Percentiles rank a stretch among this genome's conserved stretches.
Conservation (phyloP, 371 early-diverging fungal species). For the Haplosporangium sp. region DNA sequence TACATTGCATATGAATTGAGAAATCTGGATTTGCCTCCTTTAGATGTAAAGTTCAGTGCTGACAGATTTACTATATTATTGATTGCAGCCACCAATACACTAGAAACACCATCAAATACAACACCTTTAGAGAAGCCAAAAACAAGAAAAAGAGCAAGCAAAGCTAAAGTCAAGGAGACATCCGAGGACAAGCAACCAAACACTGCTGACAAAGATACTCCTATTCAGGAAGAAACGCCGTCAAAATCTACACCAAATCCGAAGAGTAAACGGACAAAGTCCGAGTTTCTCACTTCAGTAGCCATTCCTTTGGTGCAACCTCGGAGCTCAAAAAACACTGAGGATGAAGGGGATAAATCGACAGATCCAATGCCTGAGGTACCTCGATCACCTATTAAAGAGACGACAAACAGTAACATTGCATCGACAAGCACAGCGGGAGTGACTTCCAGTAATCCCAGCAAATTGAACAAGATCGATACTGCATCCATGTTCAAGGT, state of each 20-base stretch:
- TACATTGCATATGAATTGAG: background rate
- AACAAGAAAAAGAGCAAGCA: constrained; percentile 20
- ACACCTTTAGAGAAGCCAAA: constrained; percentile 8
- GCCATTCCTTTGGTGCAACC: background rate
- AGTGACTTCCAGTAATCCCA: constrained; percentile 8
- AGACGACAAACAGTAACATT: background rate
- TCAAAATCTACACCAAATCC: constrained; percentile 9
- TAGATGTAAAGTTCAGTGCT: background rate
- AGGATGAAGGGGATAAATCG: background rate
- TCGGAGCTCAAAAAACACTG: background rate
- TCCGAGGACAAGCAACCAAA: constrained; percentile 9
- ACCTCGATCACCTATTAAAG: constrained; percentile 20
- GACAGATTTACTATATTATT: background rate
- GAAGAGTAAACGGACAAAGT: constrained; percentile 10
- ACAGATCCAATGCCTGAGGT: background rate
- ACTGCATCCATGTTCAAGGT: constrained; percentile 51
- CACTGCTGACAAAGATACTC: background rate
- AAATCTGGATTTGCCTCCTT: background rate
- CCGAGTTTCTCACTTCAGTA: constrained; percentile 6
- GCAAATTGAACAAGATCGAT: constrained; percentile 47
- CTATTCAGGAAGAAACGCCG: background rate
- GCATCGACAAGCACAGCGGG: background rate
- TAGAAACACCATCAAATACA: background rate
- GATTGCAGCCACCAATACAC: background rate
- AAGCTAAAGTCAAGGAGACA: constrained; percentile 9